Conservation (phyloP, 306 rosid genomes). For the Begonia masoniana region DNA sequence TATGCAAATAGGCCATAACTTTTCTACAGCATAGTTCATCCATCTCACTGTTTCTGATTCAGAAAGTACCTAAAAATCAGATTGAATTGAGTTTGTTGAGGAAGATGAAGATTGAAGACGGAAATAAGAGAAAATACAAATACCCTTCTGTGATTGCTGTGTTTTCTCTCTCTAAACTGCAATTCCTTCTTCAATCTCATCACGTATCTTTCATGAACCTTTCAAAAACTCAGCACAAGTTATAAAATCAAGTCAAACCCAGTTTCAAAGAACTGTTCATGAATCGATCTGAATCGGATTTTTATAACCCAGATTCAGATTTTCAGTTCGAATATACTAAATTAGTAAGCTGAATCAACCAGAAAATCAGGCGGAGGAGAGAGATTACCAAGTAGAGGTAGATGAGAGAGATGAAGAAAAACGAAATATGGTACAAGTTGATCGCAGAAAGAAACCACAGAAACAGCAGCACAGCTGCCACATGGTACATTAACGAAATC, state of each 20-base stretch:
- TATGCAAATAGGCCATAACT: constrained; percentile 95
- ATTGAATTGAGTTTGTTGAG: neutral
- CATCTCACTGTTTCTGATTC: constrained; percentile 95
- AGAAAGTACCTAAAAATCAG: constrained; percentile 58
- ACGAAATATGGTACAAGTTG: constrained; percentile 39
- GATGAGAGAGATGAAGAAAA: constrained; percentile 53
- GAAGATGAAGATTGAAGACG: neutral
- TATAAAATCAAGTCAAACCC: neutral
- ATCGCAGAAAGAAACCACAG: constrained; percentile 57
- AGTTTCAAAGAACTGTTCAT: neutral
- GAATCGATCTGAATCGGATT: neutral
- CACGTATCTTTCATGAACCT: constrained; percentile 89
- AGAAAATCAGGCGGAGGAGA: neutral
- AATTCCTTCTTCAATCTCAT: constrained; percentile 54
- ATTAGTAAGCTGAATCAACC: no score
- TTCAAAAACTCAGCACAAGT: constrained; percentile 13
- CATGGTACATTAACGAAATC: constrained; percentile 66
- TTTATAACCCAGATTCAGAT: no score
- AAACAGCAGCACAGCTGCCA: constrained; percentile 36
- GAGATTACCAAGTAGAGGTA: constrained; percentile 56
- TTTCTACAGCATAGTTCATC: constrained; percentile 92
- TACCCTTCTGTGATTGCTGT: constrained; percentile 89
- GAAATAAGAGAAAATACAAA: constrained; percentile 8
- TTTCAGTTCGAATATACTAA: no score
- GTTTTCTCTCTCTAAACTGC: constrained; percentile 75